Evolutionary conservation across 345 rosid species (phyloP).

Genomic region (Lenwebbia sp.): DNA sequence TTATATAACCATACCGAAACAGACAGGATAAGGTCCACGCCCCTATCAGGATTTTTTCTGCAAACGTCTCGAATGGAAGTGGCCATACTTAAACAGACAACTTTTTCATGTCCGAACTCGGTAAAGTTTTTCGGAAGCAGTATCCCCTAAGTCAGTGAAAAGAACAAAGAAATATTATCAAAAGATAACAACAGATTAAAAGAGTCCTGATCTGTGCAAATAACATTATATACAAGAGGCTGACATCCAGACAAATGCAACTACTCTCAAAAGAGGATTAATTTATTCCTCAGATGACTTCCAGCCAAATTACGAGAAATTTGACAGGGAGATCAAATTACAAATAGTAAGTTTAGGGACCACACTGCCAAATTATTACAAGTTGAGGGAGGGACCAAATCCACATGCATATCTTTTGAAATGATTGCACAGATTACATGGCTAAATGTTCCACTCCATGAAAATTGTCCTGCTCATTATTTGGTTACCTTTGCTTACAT

Average conservation of each 20-base stretch:
- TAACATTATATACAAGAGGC: not conserved
- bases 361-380: not conserved
- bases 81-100: slow-evolving; percentile 67
- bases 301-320: not conserved
- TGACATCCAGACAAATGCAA: not conserved
- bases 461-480: not conserved
- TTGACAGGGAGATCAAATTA: not conserved
- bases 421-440: not conserved
- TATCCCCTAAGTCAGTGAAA: slow-evolving; percentile 36
- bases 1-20: slow-evolving; percentile 52
- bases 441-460: not conserved
- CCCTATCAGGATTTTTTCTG: slow-evolving; percentile 85
- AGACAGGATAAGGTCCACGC: slow-evolving; percentile 92
- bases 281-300: not conserved
- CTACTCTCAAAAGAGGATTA: not conserved
- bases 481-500: not conserved
- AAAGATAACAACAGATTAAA: not conserved
- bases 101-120: slow-evolving; percentile 49
- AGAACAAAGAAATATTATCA: slow-evolving; percentile 4
- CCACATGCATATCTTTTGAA: not conserved
- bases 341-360: not conserved
- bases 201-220: not conserved
- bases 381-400: not conserved
- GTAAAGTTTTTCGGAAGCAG: slow-evolving; percentile 47
- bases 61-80: slow-evolving; percentile 75